Evolutionary conservation across 2,329 filamentous ascomycete species (phyloP), one percentile per base, ranked within the genome.

Genomic region (Fonsecaea monophora): DNA sequence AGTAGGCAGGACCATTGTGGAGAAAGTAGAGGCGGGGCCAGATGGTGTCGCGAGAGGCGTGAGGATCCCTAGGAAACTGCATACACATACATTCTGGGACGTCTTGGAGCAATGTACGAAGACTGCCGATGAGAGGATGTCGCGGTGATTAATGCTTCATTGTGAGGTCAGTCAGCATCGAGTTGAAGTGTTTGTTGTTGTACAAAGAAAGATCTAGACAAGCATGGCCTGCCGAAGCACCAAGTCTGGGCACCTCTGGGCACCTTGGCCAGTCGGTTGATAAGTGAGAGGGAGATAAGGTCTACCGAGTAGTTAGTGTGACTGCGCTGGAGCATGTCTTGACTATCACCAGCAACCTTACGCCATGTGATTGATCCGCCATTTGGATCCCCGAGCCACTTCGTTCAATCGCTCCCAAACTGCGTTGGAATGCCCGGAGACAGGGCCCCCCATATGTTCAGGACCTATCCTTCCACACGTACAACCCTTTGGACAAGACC

Each of bases 81-180:
- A 96, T 74, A 84, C 92, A 7, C 80, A 83, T n/a, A 83, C 82
- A 54, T 95, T 97, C 75, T 97, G 94, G 94, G 82, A 81, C 61
- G 83, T 92, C 57, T 82, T 96, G 48, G 88, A 95, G 75, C 86
- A 88, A 72, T 92, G 90, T 75, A 82, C 92, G 21, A 81, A 86
- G 73, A 82, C 84, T 66, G 90, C 90, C 0, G 91, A 94, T 74
- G 83, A 48, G 37, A 56, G n/a, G 21, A 59, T 45, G 10, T n/a
- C 54, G 12, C 34, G 12, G n/a, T 57, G 54, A 57, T 7, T 8
- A 18, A 15, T 25, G 25, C 42, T 48, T 48, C 7, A 40, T 48
- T n/a, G 42, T 48, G 6, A 48, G 18, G 10, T 21, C 42, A 21
- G 12, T 25, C 13, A 13, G 35, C 35, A 38, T 15, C 38, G 15